Evolutionary conservation across 2,329 filamentous ascomycete genomes (phyloP), one percentile per base, ranked within the genome.

Genomic region (Blastomyces silverae): DNA sequence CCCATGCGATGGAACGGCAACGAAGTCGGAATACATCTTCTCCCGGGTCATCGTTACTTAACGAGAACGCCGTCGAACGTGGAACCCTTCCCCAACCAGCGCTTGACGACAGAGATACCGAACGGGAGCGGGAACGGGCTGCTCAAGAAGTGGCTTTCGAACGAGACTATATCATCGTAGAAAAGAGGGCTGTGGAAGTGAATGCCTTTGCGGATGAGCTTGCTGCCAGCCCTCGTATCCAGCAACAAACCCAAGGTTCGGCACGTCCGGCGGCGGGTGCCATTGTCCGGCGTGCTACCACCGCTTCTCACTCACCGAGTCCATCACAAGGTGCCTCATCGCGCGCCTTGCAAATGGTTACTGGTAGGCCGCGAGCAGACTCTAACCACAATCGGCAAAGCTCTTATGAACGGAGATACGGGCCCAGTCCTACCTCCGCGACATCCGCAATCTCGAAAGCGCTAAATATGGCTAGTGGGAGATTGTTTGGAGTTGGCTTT

Each of bases 191-290:
- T 25, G 92, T 99, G 13, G 93, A 97, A 76, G 93, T 99, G 61
- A 97, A 99, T 75, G 94, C 94, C 2, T 89, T 99, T 72, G 94
- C 94, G 28, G 94, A 99, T 76, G 93, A 97, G 77, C 81, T 99
- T 73, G 92, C 91, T 56, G 89, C 92, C 62, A 93, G 90, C 72
- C 89, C 90, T 59, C 87, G 87, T 61, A 78, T 87, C 28, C 83
- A 85, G 69, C 78, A 77, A 56, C 75, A 73, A 31, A 74, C 82
- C 66, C 74, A 75, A 28, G 73, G 76, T 31, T 73, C 79, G 39
- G 81, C 84, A 53, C 81, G 83, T 6, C 84, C 87, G 67, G 79
- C 85, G 10, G 11, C 31, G 25, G 85, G 85, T 11, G 82, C 85
- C 28, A 85, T 94, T 72, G 80, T 88, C 55, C 88, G 92, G 64